Evolutionary conservation across 257 asterid species (phyloP).

Genomic region (Nicotiana noctiflora): DNA sequence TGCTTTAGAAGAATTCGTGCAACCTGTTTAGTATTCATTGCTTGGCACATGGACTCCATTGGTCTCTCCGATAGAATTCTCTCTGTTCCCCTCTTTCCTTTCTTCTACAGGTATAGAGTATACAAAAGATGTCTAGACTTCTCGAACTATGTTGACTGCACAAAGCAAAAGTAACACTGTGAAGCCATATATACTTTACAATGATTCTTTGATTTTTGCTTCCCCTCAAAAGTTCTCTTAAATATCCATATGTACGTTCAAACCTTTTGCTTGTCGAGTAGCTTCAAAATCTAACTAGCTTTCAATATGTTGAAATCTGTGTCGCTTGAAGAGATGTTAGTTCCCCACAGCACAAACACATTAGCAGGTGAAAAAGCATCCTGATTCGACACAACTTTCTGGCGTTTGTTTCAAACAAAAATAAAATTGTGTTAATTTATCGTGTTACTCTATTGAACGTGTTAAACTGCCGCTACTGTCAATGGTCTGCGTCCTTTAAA

Average conservation of each 20-base stretch:
- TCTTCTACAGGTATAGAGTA: slow-evolving; percentile 6
- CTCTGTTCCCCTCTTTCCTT: neutral
- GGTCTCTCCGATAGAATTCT: neutral
- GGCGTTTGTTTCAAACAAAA: too few species aligned
- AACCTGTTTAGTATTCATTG: neutral
- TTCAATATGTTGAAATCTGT: neutral
- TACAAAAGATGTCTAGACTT: neutral
- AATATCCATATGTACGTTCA: neutral
- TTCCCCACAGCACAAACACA: neutral
- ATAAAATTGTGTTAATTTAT: too few species aligned
- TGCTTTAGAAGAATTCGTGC: neutral
- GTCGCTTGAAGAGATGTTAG: neutral
- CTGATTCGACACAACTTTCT: neutral
- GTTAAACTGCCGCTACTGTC: too few species aligned
- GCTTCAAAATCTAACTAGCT: neutral
- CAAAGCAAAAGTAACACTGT: neutral
- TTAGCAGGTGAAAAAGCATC: neutral
- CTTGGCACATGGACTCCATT: neutral
- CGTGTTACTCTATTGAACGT: too few species aligned
- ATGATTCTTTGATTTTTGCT: neutral
- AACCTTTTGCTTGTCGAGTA: neutral
- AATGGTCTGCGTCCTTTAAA: too few species aligned
- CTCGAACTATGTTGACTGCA: neutral
- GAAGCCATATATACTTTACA: neutral
- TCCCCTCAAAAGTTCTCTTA: neutral